These are phyloP conservation scores for Oryza longistaminata DNA, from an alignment of 176 grass and related monocot species.

Conservation along the genomic window DNA sequence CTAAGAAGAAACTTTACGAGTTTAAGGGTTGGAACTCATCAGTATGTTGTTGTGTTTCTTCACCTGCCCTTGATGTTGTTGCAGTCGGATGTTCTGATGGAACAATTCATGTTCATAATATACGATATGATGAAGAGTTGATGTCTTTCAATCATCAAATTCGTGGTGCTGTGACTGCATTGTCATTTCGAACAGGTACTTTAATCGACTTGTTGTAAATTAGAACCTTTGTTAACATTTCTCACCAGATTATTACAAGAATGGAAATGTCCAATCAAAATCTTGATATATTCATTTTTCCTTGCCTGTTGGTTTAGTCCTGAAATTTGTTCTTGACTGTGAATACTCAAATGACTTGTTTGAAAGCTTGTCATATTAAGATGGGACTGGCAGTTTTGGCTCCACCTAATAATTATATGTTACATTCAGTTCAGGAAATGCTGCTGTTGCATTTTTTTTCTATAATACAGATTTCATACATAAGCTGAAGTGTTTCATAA, in stretches of 20 bases:
- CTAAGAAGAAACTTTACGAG: conserved; percentile 78
- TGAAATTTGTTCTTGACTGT: conserved; percentile 2
- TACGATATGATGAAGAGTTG: conserved; percentile 73
- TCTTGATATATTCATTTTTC: not conserved
- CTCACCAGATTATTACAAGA: not conserved
- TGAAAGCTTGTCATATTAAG: not conserved
- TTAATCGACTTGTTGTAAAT: conserved; percentile 2
- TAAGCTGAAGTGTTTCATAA: conserved; percentile 10
- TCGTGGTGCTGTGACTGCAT: conserved; percentile 85
- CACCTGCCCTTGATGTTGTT: conserved; percentile 88
- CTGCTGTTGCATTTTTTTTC: not conserved
- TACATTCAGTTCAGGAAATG: conserved; percentile 8
- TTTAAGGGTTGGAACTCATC: conserved; percentile 89
- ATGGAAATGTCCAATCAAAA: not conserved
- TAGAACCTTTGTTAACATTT: not conserved
- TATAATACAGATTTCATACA: not conserved
- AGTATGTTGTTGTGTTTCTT: conserved; percentile 77
- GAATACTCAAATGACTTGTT: not conserved
- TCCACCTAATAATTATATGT: not conserved
- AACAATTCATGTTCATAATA: conserved; percentile 86
- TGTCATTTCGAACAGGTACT: conserved; percentile 96
- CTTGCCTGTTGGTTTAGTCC: conserved; percentile 18
- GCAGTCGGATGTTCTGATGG: conserved; percentile 88
- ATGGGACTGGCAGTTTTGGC: not conserved
- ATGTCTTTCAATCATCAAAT: conserved; percentile 90